Evolutionary conservation across 2,329 filamentous ascomycete species (phyloP).

Genomic region (Tolypocladium cylindrosporum): DNA sequence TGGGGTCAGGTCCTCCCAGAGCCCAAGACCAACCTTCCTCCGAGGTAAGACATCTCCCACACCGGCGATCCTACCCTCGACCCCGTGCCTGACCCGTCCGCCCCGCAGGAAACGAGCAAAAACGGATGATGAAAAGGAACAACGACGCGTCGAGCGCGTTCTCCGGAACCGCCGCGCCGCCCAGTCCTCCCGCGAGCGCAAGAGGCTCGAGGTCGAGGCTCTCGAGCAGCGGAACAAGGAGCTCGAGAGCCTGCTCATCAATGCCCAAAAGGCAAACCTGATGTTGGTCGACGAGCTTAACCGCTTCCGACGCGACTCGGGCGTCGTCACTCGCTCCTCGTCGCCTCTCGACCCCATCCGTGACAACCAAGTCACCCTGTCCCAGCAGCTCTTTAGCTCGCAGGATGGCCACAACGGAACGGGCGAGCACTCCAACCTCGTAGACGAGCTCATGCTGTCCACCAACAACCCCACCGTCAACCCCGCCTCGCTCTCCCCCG

Average conservation of each 20-base stretch:
- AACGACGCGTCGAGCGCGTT: constrained; percentile 92
- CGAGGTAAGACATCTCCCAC: constrained; percentile 48
- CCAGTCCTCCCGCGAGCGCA: constrained; percentile 91
- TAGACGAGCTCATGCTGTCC: constrained; percentile 33
- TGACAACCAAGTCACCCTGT: constrained; percentile 44
- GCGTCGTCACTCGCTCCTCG: constrained; percentile 28
- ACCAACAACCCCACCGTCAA: constrained; percentile 42
- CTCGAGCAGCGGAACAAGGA: constrained; percentile 67
- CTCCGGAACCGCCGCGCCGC: constrained; percentile 92
- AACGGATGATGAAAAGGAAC: constrained; percentile 98
- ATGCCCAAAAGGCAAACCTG: constrained; percentile 45
- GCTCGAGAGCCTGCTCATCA: constrained; percentile 52
- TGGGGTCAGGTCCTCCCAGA: constrained; percentile 97
- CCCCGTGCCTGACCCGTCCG: constrained; percentile 1
- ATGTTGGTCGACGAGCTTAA: constrained; percentile 39
- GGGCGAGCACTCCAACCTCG: constrained; percentile 20
- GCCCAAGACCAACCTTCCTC: constrained; percentile 91
- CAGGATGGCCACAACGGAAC: constrained; percentile 26
- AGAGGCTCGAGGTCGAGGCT: constrained; percentile 78
- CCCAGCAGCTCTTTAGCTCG: constrained; percentile 46
- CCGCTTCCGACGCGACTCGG: constrained; percentile 34
- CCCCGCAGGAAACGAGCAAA: constrained; percentile 78
- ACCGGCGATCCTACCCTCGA: neutral
- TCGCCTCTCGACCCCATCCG: constrained; percentile 32
- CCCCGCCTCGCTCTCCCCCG: constrained; percentile 51